Conservation (phyloP, 2,329 filamentous ascomycete genomes). For the Apiospora arundinis region DNA sequence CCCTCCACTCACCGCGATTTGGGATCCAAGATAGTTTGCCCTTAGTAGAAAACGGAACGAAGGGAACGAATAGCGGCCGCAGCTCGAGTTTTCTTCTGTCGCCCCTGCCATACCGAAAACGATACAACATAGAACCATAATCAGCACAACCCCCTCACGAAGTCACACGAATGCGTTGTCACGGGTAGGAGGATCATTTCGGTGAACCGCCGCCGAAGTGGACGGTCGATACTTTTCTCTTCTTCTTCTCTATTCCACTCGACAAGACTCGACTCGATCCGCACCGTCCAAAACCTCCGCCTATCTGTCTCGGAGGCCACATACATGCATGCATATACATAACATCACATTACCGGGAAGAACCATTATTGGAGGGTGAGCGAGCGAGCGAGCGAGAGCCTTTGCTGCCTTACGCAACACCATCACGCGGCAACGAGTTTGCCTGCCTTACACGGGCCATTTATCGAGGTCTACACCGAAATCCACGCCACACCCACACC, state of each 20-base stretch:
- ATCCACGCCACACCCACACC: not conserved
- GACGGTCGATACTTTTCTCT: not conserved
- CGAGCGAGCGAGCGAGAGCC: not conserved
- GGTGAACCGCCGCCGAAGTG: conserved; percentile 20
- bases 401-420: conserved; percentile 7
- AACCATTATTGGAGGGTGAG: not conserved
- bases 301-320: not conserved
- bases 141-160: conserved; percentile 5
- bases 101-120: not conserved
- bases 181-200: conserved; percentile 3
- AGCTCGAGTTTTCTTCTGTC: not conserved
- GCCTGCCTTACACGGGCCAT: not conserved
- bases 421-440: not conserved
- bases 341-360: conserved; percentile 5
- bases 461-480: not conserved
- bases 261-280: conserved; percentile 20
- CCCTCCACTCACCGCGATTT: conserved; percentile 1
- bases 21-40: not conserved
- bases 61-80: conserved; percentile 7
- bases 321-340: not conserved
- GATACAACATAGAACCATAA: conserved; percentile 6
- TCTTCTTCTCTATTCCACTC: not conserved
- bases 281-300: not conserved
- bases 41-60: not conserved
- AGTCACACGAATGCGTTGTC: conserved; percentile 22